These are phyloP conservation scores for apple (Malus domestica) DNA, from an alignment of 306 rosid species.

Conservation along the genomic window ASM211411v1 NC_041791.1:5146501-5147000, in stretches of 20 bases:
- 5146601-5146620: constrained; percentile 42
- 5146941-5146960: constrained; percentile 61
- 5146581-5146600: constrained; percentile 42
- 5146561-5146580: constrained; percentile 65
- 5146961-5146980: constrained; percentile 36
- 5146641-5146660: constrained; percentile 51
- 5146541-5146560: constrained; percentile 50
- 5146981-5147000: constrained; percentile 59
- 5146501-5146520: constrained; percentile 53
- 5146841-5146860: constrained; percentile 68
- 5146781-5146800: constrained; percentile 33
- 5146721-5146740: constrained; percentile 37
- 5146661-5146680: background rate
- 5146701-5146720: background rate
- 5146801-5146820: constrained; percentile 41
- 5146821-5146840: constrained; percentile 55
- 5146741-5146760: constrained; percentile 51
- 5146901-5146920: constrained; percentile 63
- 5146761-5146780: constrained; percentile 36
- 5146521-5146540: constrained; percentile 59
- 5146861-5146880: constrained; percentile 52
- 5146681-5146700: background rate
- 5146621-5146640: constrained; percentile 22
- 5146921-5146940: constrained; percentile 55
- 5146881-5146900: constrained; percentile 63